Conservation (phyloP, 805 yeast genomes). For the Myxozyma geophila region DNA sequence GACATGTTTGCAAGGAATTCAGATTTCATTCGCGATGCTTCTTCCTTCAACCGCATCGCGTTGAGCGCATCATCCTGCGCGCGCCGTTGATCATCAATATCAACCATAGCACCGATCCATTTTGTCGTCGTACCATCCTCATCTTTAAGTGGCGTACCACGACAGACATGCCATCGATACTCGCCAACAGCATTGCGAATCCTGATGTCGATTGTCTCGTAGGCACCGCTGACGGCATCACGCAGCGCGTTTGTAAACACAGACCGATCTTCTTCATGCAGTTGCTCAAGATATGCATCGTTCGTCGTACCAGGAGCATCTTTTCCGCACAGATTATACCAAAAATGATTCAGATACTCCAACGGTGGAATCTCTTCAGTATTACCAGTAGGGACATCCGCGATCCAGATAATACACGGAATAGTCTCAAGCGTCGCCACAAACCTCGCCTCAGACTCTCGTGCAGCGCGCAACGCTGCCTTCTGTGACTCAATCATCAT, state of each 20-base stretch:
- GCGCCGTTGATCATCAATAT: conserved; percentile 38
- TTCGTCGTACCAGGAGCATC: conserved; percentile 32
- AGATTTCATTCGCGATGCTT: conserved; percentile 47
- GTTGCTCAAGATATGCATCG: conserved; percentile 26
- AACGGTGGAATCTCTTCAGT: conserved; percentile 1
- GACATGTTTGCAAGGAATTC: conserved; percentile 61
- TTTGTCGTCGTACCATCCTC: conserved; percentile 32
- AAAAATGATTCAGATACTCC: conserved; percentile 35
- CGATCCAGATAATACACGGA: conserved; percentile 38
- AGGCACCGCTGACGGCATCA: conserved; percentile 19
- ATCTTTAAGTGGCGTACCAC: conserved; percentile 30
- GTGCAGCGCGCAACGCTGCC: conserved; percentile 31
- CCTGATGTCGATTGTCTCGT: conserved; percentile 31
- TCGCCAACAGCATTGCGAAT: conserved; percentile 26
- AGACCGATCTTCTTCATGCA: conserved; percentile 35
- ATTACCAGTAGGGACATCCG: conserved; percentile 23
- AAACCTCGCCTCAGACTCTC: conserved; percentile 37
- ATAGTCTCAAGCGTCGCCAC: conserved; percentile 37
- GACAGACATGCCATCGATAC: conserved; percentile 37
- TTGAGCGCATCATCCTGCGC: conserved; percentile 36
- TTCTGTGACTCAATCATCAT: conserved; percentile 37
- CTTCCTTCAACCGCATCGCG: conserved; percentile 35
- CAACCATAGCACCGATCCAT: conserved; percentile 37
- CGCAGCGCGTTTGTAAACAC: conserved; percentile 20
- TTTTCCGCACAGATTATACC: conserved; percentile 35